A percentile compares a stretch with the other conserved stretches of the same genome.
Evolutionary conservation across 176 grass and related monocot species (phyloP).

Genomic region (Chrysopogon serrulatus): DNA sequence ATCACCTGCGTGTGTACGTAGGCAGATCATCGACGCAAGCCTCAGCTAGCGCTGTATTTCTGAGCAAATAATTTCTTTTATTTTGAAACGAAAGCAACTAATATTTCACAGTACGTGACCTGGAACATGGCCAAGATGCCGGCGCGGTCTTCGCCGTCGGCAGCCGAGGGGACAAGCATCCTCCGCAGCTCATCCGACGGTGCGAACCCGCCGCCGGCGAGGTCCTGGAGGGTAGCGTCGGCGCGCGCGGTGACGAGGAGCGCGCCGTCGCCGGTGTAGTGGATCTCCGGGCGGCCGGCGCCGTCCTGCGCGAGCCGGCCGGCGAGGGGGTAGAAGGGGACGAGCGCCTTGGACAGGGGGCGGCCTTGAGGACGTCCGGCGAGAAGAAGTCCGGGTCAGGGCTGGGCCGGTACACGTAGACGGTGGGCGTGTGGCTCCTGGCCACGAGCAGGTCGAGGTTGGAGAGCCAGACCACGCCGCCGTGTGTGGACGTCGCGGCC

Average conservation of each 20-base stretch:
- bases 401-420: conserved; percentile 50
- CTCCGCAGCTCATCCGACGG: conserved; percentile 38
- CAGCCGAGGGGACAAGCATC: conserved; percentile 40
- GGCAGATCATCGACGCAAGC: too few species aligned
- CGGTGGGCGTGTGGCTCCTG: conserved; percentile 43
- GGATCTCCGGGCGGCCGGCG: conserved; percentile 46
- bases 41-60: neutral
- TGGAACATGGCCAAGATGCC: conserved; percentile 46
- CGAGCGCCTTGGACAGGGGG: conserved; percentile 57
- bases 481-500: neutral
- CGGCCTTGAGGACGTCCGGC: conserved; percentile 17
- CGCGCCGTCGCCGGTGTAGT: conserved; percentile 48
- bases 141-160: neutral
- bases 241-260: conserved; percentile 43
- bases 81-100: too few species aligned
- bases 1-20: conserved; percentile 30
- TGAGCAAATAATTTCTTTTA: too few species aligned
- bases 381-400: conserved; percentile 20
- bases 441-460: conserved; percentile 50
- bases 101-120: too few species aligned
- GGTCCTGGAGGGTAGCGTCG: conserved; percentile 4
- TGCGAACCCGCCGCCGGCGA: conserved; percentile 3
- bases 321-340: conserved; percentile 60
- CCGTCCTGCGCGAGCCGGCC: conserved; percentile 41
- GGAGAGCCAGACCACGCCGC: conserved; percentile 53